phyloP scores from a whole-genome alignment of 129 eudicot species.

The Flaveria robusta region DNA sequence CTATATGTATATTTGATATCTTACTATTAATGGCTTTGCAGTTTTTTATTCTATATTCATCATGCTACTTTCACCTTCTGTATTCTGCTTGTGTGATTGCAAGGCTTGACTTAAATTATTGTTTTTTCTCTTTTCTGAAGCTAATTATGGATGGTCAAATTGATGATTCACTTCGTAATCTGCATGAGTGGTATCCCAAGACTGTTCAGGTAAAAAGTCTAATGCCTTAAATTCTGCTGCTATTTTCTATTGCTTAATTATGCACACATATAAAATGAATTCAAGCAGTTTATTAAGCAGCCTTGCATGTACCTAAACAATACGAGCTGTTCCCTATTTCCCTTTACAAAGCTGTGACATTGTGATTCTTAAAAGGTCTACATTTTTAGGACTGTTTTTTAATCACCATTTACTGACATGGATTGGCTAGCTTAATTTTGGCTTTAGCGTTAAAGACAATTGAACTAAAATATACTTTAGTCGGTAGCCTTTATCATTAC shows the following conservation, averaged over 20 bases:
- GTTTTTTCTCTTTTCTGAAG: conserved; percentile 42
- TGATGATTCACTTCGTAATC: conserved; percentile 67
- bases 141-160: conserved; percentile 74
- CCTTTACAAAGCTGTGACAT: no score
- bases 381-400: no score
- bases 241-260: not conserved
- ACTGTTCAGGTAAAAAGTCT: conserved; percentile 62
- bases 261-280: not conserved
- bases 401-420: no score
- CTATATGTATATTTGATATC: not conserved
- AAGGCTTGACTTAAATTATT: conserved; percentile 14
- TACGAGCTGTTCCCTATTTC: not conserved
- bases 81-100: conserved; percentile 3
- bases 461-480: no score
- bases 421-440: no score
- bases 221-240: conserved; percentile 15
- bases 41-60: not conserved
- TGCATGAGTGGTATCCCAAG: conserved; percentile 70
- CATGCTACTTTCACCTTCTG: not conserved
- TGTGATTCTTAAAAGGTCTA: no score
- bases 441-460: no score
- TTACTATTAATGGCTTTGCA: not conserved
- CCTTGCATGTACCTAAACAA: no score
- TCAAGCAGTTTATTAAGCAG: no score
- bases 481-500: no score